Evolutionary conservation across 306 rosid genomes (phyloP).

Genomic region (Bauhinia variegata): DNA sequence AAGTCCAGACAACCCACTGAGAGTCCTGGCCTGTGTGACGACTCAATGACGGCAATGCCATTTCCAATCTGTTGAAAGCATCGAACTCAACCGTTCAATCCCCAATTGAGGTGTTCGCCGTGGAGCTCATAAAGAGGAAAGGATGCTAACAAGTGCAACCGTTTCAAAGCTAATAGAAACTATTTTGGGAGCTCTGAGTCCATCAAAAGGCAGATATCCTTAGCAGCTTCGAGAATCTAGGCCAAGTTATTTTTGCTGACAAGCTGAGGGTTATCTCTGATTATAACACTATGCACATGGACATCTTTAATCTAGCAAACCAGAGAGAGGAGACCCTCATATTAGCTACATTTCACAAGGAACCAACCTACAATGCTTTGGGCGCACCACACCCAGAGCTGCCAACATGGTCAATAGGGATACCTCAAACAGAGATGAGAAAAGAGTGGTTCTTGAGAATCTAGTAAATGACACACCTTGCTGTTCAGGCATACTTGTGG

Average conservation of each 20-base stretch:
- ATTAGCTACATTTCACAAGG: constrained; percentile 35
- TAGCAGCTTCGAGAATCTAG: constrained; percentile 41
- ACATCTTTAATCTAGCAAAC: constrained; percentile 33
- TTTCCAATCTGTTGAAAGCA: constrained; percentile 40
- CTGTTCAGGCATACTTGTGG: constrained; percentile 40
- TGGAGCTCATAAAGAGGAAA: constrained; percentile 42
- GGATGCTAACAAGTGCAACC: constrained; percentile 30
- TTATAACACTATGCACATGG: constrained; percentile 46
- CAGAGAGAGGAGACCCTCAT: constrained; percentile 34
- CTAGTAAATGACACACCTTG: constrained; percentile 34
- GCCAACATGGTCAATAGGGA: constrained; percentile 47
- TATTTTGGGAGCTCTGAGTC: neutral
- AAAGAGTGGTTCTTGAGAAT: constrained; percentile 36
- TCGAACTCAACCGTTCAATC: constrained; percentile 38
- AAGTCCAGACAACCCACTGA: constrained; percentile 34
- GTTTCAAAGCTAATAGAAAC: neutral
- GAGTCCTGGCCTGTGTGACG: constrained; percentile 47
- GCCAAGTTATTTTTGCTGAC: constrained; percentile 46
- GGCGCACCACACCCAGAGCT: constrained; percentile 49
- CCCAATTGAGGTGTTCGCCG: constrained; percentile 44
- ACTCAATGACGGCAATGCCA: constrained; percentile 35
- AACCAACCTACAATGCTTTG: constrained; percentile 46
- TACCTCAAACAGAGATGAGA: constrained; percentile 30
- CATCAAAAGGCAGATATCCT: constrained; percentile 26
- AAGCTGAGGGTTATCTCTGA: constrained; percentile 39